Base-by-base conservation (phyloP, 371 early-diverging fungal species). In the Apophysomyces trapeziformis region DNA sequence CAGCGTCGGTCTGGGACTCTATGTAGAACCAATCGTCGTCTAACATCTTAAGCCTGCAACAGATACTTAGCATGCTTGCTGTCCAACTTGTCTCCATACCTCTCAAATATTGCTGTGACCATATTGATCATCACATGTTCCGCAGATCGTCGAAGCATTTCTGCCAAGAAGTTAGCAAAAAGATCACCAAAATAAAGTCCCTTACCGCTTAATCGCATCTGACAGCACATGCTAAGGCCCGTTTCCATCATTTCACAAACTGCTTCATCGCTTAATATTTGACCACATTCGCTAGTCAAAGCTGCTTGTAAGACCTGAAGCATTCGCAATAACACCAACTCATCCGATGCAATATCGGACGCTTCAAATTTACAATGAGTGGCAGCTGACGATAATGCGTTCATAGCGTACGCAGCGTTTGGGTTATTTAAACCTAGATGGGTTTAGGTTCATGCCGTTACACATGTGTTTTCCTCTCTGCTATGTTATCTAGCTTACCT, bases 171-270 rank as follows among this genome's bases (percentile, higher is more conserved):
- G 32, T 38, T 39, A 57, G 12, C 18, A 41, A 41, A 14, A 38
- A 0, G 12, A 9, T 54, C 5, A 14, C 6, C 5, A 57, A 11
- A n/a, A 68, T 50, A 32, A 21, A 41, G 9, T 67, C 60, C 63
- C 79, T 57, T 88, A 92, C 94, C 97, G 74, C 91, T 94, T 36
- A 96, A 72, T 56, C 96, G 84, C 76, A 91, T 89, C 78, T 96
- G 96, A 76, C 95, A 97, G 76, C 94, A 93, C 93, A 98, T 95
- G 72, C 95, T 94, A 44, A 98, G 87, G 1, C 93, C 95, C 5
- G 95, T 95, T 77, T 98, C 99, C 77, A 98, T 91, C 88, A 97
- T 95, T 66, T 93, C 95, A 73, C 99, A 98, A 6, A 98, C 89
- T 13, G 93, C 92, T 69, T 93, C 94, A 71, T 98, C 98, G 58